Evolutionary conservation across 805 yeast species (phyloP).

Genomic region (Candida nanaspora): DNA sequence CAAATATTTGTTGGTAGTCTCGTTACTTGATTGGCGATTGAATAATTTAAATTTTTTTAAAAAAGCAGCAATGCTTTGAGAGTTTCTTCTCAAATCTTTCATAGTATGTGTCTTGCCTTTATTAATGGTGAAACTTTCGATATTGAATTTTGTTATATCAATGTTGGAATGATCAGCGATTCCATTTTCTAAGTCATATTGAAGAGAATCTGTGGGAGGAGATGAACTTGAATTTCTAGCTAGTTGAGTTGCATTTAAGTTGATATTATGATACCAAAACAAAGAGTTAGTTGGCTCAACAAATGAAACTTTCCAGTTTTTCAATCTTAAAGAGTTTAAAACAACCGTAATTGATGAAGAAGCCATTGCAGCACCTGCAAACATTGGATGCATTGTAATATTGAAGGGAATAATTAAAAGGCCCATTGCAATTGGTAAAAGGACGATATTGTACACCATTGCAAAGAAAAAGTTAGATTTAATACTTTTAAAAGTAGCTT

Average conservation of each 20-base stretch:
- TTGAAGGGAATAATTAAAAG: constrained; percentile 70
- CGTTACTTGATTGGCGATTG: background rate
- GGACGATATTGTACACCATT: constrained; percentile 68
- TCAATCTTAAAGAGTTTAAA: constrained; percentile 64
- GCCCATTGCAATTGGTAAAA: constrained; percentile 95
- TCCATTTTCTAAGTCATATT: background rate
- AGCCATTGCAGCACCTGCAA: constrained; percentile 93
- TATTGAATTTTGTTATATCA: background rate
- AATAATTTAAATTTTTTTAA: background rate
- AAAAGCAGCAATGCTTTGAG: background rate
- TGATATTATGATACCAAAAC: background rate
- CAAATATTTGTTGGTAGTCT: background rate
- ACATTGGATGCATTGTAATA: constrained; percentile 72
- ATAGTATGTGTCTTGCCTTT: background rate
- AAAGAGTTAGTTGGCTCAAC: background rate
- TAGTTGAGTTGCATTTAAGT: background rate
- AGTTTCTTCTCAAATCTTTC: background rate
- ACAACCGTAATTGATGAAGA: constrained; percentile 88
- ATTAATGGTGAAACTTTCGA: background rate
- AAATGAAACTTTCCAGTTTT: constrained; percentile 46
- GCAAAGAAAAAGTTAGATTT: constrained; percentile 86
- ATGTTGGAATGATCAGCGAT: background rate
- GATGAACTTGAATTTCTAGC: too few relatives aligned
- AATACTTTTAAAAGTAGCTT: constrained; percentile 63
- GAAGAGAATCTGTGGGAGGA: background rate